Conservation (phyloP, 2,329 filamentous ascomycete species). For the Apiospora sp. region DNA sequence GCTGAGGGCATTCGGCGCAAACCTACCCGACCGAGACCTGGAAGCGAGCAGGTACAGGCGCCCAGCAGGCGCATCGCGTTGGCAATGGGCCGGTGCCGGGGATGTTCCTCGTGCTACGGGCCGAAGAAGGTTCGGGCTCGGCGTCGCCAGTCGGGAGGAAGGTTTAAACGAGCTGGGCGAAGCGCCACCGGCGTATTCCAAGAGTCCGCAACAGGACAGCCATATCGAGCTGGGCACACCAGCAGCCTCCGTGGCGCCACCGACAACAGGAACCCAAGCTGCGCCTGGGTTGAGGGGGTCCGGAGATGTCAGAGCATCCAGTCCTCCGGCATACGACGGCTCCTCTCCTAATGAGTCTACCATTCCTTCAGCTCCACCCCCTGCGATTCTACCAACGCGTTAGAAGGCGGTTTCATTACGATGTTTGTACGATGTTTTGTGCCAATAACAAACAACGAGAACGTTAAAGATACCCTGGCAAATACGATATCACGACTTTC, state of each 20-base stretch:
- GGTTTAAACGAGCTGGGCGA: conserved; percentile 45
- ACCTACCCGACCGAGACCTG: conserved; percentile 31
- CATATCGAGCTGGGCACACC: conserved; percentile 22
- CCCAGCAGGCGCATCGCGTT: conserved; percentile 28
- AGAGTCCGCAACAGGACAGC: conserved; percentile 32
- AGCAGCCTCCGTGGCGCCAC: background rate
- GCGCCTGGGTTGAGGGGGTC: background rate
- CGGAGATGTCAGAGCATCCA: background rate
- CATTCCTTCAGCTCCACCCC: conserved; percentile 5
- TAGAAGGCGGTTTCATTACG: background rate
- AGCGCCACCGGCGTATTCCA: conserved; percentile 42
- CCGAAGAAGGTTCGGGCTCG: conserved; percentile 29
- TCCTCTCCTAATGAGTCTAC: background rate
- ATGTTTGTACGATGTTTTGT: background rate
- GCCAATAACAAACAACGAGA: background rate
- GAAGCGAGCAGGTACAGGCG: conserved; percentile 31
- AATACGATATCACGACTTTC: background rate
- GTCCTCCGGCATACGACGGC: conserved; percentile 14
- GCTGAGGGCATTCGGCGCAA: background rate
- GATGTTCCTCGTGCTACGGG: conserved; percentile 17
- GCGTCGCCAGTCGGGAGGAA: conserved; percentile 38
- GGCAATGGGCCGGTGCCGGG: conserved; percentile 26
- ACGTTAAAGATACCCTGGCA: background rate
- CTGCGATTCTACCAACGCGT: conserved; percentile 7
- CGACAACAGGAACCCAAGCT: background rate